These are phyloP conservation scores for Bjerkandera adusta DNA, from an alignment of 1,284 basidiomycete species.

Conservation along the genomic window DNA sequence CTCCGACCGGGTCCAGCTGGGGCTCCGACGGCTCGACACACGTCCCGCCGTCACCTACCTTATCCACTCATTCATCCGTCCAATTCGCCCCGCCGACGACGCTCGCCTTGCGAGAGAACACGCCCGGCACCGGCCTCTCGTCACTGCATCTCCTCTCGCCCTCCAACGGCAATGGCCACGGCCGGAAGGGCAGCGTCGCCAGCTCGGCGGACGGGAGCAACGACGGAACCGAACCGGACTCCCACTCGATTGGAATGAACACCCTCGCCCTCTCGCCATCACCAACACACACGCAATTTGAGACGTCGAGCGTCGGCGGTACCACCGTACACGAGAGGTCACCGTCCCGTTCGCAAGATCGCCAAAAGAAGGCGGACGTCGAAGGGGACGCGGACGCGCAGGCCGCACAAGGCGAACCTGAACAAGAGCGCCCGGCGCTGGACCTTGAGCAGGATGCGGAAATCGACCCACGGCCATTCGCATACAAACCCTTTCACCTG, in stretches of 20 bases:
- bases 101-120: conserved; percentile 66
- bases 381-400: conserved; percentile 12
- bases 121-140: conserved; percentile 60
- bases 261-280: conserved; percentile 30
- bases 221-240: conserved; percentile 40
- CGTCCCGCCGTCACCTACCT: conserved; percentile 68
- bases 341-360: conserved; percentile 22
- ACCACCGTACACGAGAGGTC: conserved; percentile 23
- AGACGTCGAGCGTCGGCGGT: conserved; percentile 28
- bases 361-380: conserved; percentile 21
- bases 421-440: conserved; percentile 31
- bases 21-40: conserved; percentile 34
- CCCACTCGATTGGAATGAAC: conserved; percentile 23
- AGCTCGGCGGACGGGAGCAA: conserved; percentile 38
- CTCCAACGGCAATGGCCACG: conserved; percentile 33
- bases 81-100: conserved; percentile 50
- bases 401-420: conserved; percentile 27
- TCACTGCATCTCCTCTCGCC: conserved; percentile 58
- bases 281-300: conserved; percentile 38
- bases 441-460: conserved; percentile 54
- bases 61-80: conserved; percentile 60
- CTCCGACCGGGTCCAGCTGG: conserved; percentile 14
- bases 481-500: conserved; percentile 71
- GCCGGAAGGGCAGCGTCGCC: conserved; percentile 46
- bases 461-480: conserved; percentile 72